Evolutionary conservation across 805 yeast species (phyloP).

Genomic region (Pichia phayaonensis): DNA sequence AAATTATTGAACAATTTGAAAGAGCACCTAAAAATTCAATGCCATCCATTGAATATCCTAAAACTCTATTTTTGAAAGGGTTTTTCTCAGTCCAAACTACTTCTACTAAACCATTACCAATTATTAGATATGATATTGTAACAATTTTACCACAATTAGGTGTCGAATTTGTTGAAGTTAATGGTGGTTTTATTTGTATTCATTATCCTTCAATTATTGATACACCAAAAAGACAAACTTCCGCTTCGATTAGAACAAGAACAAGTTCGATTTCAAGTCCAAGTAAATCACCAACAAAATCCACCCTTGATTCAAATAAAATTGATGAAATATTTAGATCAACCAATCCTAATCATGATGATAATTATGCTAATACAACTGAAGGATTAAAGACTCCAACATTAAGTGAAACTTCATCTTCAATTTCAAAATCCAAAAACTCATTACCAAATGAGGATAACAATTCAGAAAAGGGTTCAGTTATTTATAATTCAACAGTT

Average conservation of each 20-base stretch:
- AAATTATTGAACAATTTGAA: constrained; percentile 36
- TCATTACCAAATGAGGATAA: constrained; percentile 18
- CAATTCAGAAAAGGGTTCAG: constrained; percentile 30
- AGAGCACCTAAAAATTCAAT: constrained; percentile 67
- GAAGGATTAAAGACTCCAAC: constrained; percentile 12
- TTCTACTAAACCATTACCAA: constrained; percentile 84
- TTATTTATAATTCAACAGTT: not conserved
- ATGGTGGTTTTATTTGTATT: constrained; percentile 87
- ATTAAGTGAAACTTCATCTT: constrained; percentile 15
- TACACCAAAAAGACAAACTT: constrained; percentile 1
- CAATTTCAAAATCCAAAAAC: constrained; percentile 11
- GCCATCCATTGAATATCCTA: constrained; percentile 93
- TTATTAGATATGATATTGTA: constrained; percentile 78
- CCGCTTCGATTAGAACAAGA: not conserved
- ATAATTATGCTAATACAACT: constrained; percentile 11
- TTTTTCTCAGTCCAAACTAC: constrained; percentile 94
- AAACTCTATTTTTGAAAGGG: constrained; percentile 84
- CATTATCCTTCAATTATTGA: constrained; percentile 46
- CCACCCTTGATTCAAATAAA: not conserved
- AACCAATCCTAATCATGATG: not conserved
- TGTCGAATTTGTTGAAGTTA: constrained; percentile 79
- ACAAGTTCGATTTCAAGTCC: constrained; percentile 1
- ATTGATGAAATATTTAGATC: constrained; percentile 15
- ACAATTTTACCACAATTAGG: constrained; percentile 67
- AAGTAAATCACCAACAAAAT: constrained; percentile 7